Evolutionary conservation across 768 basidiomycete species (phyloP).

Genomic region (Leucosporidium creatinivorum): DNA sequence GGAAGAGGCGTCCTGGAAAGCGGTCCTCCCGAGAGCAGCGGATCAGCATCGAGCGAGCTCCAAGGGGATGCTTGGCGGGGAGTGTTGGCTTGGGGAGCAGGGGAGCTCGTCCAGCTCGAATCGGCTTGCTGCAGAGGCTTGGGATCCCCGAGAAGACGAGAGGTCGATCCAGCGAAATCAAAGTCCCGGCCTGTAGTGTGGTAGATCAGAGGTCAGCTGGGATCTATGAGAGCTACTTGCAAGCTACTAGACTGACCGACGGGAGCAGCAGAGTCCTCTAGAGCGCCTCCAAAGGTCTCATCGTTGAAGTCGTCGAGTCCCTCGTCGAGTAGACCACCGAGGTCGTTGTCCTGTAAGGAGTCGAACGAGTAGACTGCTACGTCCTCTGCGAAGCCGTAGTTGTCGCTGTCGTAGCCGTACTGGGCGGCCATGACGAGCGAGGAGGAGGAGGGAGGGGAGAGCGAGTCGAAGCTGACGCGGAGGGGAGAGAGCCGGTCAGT

Average conservation of each 20-base stretch:
- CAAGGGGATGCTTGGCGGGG: slow-evolving; percentile 10
- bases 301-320: slow-evolving; percentile 89
- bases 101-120: background rate
- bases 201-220: slow-evolving; percentile 18
- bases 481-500: background rate
- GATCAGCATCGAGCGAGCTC: slow-evolving; percentile 30
- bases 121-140: background rate
- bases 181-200: slow-evolving; percentile 69
- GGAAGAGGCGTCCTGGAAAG: background rate
- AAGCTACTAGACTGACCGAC: slow-evolving; percentile 56
- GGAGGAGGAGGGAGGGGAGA: background rate
- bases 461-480: background rate
- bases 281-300: slow-evolving; percentile 80
- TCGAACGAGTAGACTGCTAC: slow-evolving; percentile 90
- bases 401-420: background rate
- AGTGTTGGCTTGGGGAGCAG: background rate
- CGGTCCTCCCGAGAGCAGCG: slow-evolving; percentile 15
- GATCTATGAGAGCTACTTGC: background rate
- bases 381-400: slow-evolving; percentile 50
- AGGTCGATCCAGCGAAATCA: slow-evolving; percentile 58
- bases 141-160: slow-evolving; percentile 26
- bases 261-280: slow-evolving; percentile 38
- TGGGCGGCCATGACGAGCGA: too few species aligned
- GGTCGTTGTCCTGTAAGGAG: slow-evolving; percentile 65
- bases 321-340: slow-evolving; percentile 79